Evolutionary conservation across 108 stramenopile species (phyloP), one percentile per base, ranked within the genome.

Genomic region (Nitzschia putrida): DNA sequence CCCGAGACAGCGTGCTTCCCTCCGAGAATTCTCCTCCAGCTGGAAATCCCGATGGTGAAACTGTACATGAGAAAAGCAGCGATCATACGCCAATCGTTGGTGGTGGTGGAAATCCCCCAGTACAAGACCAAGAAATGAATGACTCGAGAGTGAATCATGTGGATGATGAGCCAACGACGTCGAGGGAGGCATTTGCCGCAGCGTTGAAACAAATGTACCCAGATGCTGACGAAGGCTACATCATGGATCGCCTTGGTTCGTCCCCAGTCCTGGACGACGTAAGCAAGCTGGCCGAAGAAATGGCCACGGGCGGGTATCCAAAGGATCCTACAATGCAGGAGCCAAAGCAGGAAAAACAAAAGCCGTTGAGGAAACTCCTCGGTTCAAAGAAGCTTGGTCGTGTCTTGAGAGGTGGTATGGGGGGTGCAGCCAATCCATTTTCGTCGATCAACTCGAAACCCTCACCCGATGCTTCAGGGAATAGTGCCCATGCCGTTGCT

Each of bases 191-290:
- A 8, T 83, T 78, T 54, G 76, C 80, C 5, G 23, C 43, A 14
- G 80, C 82, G 47, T 68, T 89, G 24, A 75, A 78, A 57, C 77
- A 83, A 51, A 91, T 91, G 87, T 91, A 82, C 71, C 90, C 90
- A 0, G 69, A 71, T 57, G 85, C 63, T 39, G 73, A 82, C 18
- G 61, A 69, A 7, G 58, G 77, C 8, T 83, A 64, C 39, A 66
- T 91, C 43, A 61, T 72, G 54, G 64, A 72, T 47, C 63, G 79
- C 53, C 76, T 91, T 57, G 87, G 87, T 10, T 10, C 78, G 11
- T 72, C 87, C 60, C 84, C 87, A 6, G 63, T 73, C 29, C 64
- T 79, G 42, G 87, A 91, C 50, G 67, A 83, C 44, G 82, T 88
- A 1, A 74, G 77, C 25, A 66, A 58, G 18, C 57, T 91, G 53